These are phyloP conservation scores for Phialophora chinensis DNA, from an alignment of 2,329 filamentous ascomycete genomes.

Conservation along the genomic window DNA sequence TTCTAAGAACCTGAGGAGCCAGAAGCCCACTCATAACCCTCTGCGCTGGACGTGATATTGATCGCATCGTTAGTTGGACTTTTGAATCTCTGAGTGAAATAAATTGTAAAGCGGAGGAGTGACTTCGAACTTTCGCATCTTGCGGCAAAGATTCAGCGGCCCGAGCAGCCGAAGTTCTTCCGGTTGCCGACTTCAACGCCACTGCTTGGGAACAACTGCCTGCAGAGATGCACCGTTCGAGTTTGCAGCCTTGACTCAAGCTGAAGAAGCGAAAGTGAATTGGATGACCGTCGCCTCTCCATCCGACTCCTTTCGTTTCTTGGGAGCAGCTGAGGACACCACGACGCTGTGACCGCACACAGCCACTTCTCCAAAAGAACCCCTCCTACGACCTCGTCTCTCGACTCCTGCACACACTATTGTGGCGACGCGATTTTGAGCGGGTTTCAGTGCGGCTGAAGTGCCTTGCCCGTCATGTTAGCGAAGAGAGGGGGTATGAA, in stretches of 20 bases:
- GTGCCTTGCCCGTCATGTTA: constrained; percentile 46
- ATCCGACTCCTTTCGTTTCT: neutral
- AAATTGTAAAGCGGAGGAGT: neutral
- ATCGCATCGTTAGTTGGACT: constrained; percentile 18
- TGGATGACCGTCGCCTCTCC: neutral
- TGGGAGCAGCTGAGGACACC: too few species aligned
- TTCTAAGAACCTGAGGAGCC: neutral
- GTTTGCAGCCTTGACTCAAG: neutral
- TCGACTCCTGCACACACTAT: constrained; percentile 7
- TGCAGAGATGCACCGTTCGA: neutral
- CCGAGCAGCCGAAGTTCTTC: neutral
- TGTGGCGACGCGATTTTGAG: constrained; percentile 3
- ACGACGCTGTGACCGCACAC: neutral
- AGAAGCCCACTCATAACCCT: constrained; percentile 6
- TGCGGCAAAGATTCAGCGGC: neutral
- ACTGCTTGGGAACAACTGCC: neutral
- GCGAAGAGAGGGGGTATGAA: constrained; percentile 63
- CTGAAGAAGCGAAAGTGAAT: neutral
- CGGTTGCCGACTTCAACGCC: neutral
- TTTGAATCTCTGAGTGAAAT: neutral
- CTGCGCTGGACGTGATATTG: constrained; percentile 3
- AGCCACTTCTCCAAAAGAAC: constrained; percentile 6
- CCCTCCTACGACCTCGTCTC: constrained; percentile 6
- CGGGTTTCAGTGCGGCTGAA: constrained; percentile 15
- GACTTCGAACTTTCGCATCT: neutral